Conservation (phyloP, 768 basidiomycete species). For the Termitomyces sp. region DNA sequence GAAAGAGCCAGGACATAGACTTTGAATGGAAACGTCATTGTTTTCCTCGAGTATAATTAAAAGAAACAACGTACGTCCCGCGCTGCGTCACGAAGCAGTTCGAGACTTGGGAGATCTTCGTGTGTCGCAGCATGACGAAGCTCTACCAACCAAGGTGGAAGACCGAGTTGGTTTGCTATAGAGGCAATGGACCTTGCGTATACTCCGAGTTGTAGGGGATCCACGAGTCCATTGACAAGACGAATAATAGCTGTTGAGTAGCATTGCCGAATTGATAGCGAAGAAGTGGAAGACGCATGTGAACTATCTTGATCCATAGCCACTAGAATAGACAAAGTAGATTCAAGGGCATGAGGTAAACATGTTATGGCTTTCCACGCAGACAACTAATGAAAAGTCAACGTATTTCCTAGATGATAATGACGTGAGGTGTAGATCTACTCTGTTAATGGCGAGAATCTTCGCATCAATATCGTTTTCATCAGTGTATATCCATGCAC, state of each 20-base stretch:
- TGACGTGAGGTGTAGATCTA: constrained; percentile 27
- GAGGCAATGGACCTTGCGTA: constrained; percentile 90
- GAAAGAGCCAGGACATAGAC: constrained; percentile 80
- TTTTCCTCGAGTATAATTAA: not conserved
- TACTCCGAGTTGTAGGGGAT: constrained; percentile 83
- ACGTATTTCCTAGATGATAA: constrained; percentile 2
- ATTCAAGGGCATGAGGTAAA: constrained; percentile 81
- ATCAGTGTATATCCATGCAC: constrained; percentile 68
- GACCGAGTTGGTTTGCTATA: constrained; percentile 79
- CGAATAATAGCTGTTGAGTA: constrained; percentile 82
- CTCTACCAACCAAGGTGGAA: constrained; percentile 89
- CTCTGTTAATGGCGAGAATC: constrained; percentile 57
- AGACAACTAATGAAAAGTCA: constrained; percentile 46
- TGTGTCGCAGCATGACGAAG: constrained; percentile 94
- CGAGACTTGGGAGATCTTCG: constrained; percentile 86
- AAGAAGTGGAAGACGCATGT: constrained; percentile 19
- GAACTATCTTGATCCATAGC: constrained; percentile 52
- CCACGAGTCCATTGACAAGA: constrained; percentile 92
- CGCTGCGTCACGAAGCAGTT: constrained; percentile 71
- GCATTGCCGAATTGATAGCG: constrained; percentile 62
- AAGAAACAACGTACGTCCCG: constrained; percentile 46
- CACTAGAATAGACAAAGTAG: constrained; percentile 57
- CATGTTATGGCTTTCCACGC: constrained; percentile 74
- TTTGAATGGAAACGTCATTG: constrained; percentile 23
- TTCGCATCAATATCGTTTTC: constrained; percentile 56